Base-by-base conservation (phyloP, 164 flowering plant genomes). In the Vitis riparia region DNA sequence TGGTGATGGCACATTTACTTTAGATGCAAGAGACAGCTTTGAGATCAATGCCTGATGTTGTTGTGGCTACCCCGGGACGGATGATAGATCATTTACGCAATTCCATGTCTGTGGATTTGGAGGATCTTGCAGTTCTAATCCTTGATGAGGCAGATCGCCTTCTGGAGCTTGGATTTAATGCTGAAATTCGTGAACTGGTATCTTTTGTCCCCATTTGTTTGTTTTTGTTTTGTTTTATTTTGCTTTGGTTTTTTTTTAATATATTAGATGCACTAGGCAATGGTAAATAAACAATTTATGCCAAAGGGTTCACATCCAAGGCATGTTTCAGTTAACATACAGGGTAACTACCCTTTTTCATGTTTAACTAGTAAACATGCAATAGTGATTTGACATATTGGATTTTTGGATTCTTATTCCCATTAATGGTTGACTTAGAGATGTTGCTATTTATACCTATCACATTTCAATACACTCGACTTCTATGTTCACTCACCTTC, bases 61-160 rank as follows among this genome's bases (percentile, higher is more conserved):
- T 95, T 79, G 98, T 95, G 76, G 99, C 98, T 12, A 95, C 99
- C 73, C 99, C 97, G 1, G 98, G 99, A 63, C 91, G 99, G 47
- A 90, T 95, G 89, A 89, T 95, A 62, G 99, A 95, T 78, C 99
- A 95, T 77, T 77, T 95, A 52, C 91, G 91, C 57, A 95, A 95
- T 81, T 89, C 99, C 48, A 87, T 85, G 89, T 95, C 99, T 47
- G 93, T 95, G 60, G 92, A 89, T 73, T 80, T 95, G 78, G 99
- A 95, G 61, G 95, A 91, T 79, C 93, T 95, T 74, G 94, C 98
- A 52, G 91, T 95, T 77, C 70, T 95, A 59, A 95, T 93, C 72
- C 97, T 95, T 70, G 99, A 95, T 71, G 98, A 95, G 82, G 99
- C 99, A 73, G 99, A 95, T 81, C 93, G 99, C 48, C 98, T 95